A percentile compares a stretch with the other conserved stretches of the same genome.
Conservation (phyloP, 495 filamentous ascomycete species). For the Xylaria sp. region DNA sequence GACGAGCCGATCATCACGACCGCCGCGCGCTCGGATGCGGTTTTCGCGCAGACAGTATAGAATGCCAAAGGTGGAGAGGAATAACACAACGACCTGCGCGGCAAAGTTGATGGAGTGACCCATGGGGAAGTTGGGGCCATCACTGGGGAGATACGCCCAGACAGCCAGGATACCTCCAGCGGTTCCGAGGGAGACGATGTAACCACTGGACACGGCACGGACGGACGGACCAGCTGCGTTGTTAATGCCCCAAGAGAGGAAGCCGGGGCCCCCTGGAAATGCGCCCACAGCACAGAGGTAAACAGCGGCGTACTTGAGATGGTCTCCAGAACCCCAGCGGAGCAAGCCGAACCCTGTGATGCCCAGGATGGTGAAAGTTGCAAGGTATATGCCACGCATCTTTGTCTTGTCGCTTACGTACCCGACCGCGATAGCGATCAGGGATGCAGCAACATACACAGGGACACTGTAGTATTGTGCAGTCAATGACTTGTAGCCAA, state of each 20-base stretch:
- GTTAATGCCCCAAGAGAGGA: conserved; percentile 64
- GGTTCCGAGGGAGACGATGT: conserved; percentile 62
- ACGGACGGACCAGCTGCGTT: conserved; percentile 64
- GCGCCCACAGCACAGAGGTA: conserved; percentile 59
- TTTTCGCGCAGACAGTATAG: conserved; percentile 62
- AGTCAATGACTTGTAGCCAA: conserved; percentile 54
- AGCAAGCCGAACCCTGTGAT: conserved; percentile 52
- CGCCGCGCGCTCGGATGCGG: conserved; percentile 53
- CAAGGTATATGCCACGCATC: conserved; percentile 67
- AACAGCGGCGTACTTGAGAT: conserved; percentile 50
- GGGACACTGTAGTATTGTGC: conserved; percentile 60
- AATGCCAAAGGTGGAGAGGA: conserved; percentile 56
- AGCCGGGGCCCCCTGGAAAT: conserved; percentile 61
- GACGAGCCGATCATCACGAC: conserved; percentile 58
- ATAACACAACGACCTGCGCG: conserved; percentile 51
- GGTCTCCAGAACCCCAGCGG: conserved; percentile 35
- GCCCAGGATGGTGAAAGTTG: conserved; percentile 53
- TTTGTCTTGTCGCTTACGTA: conserved; percentile 64
- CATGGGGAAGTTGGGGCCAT: conserved; percentile 57
- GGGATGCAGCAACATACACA: conserved; percentile 59
- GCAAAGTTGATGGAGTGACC: conserved; percentile 67
- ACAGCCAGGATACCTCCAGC: conserved; percentile 63
- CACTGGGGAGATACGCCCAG: conserved; percentile 61
- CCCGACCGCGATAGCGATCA: conserved; percentile 64
- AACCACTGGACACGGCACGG: conserved; percentile 60